Evolutionary conservation across 2,329 filamentous ascomycete genomes (phyloP).

Genomic region (Anisogramma anomala): DNA sequence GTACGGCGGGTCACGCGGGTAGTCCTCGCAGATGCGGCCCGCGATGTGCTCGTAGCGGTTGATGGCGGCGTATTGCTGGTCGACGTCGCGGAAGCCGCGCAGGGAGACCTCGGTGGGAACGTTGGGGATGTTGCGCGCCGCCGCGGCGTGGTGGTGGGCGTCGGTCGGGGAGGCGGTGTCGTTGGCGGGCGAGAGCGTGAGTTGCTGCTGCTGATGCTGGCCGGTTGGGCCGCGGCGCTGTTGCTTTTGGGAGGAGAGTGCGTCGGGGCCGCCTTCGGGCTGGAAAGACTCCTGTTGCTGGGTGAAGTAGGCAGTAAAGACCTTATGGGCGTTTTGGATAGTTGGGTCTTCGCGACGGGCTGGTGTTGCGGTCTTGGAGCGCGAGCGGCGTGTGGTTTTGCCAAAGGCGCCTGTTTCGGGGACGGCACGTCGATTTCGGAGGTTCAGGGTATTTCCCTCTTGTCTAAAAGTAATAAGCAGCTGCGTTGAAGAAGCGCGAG

Average conservation of each 20-base stretch:
- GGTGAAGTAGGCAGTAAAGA: constrained; percentile 47
- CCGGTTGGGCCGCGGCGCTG: constrained; percentile 5
- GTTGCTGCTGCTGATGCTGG: too few species aligned
- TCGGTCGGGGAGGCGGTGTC: constrained; percentile 6
- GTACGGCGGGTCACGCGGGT: constrained; percentile 70
- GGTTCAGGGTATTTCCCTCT: constrained; percentile 38
- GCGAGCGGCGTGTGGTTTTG: constrained; percentile 52
- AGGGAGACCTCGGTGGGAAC: constrained; percentile 65
- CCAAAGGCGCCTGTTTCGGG: constrained; percentile 55
- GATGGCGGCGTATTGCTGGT: constrained; percentile 75
- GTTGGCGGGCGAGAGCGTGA: constrained; percentile 1
- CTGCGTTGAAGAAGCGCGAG: background rate
- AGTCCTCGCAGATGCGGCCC: constrained; percentile 84
- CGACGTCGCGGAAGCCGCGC: constrained; percentile 59
- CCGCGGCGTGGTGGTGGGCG: constrained; percentile 13
- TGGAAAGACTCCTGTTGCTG: constrained; percentile 38
- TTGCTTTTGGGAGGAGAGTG: constrained; percentile 2
- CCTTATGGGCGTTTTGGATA: constrained; percentile 47
- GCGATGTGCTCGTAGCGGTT: constrained; percentile 80
- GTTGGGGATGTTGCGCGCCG: constrained; percentile 23
- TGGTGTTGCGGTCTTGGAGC: constrained; percentile 49
- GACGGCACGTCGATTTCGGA: constrained; percentile 40
- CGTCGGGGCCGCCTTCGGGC: constrained; percentile 20
- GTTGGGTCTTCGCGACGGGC: constrained; percentile 51
- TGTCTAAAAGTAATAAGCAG: constrained; percentile 28